Base-by-base conservation (phyloP, 228 moss, liverwort and hornwort species). In the Sphagnum fallax region DNA sequence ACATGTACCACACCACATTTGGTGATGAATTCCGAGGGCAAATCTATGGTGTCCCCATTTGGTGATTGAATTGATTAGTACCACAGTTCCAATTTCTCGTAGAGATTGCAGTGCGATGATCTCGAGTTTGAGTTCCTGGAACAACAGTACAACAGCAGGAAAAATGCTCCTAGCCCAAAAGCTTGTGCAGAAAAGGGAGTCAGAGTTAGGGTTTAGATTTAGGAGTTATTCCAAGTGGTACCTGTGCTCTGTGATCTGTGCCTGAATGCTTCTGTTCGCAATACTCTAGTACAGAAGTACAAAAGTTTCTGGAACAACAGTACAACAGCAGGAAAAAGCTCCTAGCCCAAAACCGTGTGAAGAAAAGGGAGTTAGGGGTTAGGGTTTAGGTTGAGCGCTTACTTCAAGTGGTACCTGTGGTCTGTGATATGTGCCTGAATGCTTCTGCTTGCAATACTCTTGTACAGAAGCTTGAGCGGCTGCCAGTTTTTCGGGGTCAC, bases 401-500 rank as follows among this genome's bases (percentile, higher is more conserved):
- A 53, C 55, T 4, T 52, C 47, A 10, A 16, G 6, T 11, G 58
- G 15, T 53, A 13, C 11, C 6, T 59, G 53, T 71, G 16, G 53
- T 32, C 32, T 32, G 32, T 32, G 32, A 32, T 32, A 32, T 32
- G 32, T 32, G 32, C 32, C 32, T 32, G 32, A 32, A 5, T 14
- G 12, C 47, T 70, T 65, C 50, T 76, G 66, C 8, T 61, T 63
- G 65, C 75, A 82, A 49, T 82, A 82, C 69, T 86, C 77, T 5
- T 72, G 66, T 57, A 98, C 76, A 9, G 65, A 52, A 1, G 66
- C 51, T 64, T 79, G 87, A n/a, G 93, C 93, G 59, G 83, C 82
- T 2, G 72, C 82, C 13, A 98, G 93, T 78, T 89, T 93, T 14
- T 55, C 64, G 13, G 53, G 14, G 50, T 87, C 88, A 32, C 93